Conservation (phyloP, 2,329 filamentous ascomycete species). For the Didymella lethalis region DNA sequence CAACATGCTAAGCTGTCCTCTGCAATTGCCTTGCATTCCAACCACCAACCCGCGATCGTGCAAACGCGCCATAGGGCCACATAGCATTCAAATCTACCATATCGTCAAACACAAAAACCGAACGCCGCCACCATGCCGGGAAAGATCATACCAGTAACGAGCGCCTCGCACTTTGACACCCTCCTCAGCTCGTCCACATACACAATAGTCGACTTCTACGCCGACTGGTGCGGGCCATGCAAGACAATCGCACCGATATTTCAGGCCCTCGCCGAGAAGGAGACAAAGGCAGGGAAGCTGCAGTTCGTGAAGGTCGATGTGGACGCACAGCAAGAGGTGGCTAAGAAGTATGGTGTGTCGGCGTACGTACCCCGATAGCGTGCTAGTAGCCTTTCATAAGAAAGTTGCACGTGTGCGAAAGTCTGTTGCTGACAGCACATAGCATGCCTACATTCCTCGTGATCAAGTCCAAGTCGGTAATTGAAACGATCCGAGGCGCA, state of each 20-base stretch:
- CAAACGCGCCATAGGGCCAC: not conserved
- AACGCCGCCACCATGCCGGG: constrained; percentile 35
- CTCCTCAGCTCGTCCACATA: constrained; percentile 47
- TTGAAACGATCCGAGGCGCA: constrained; percentile 58
- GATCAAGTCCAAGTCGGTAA: constrained; percentile 54
- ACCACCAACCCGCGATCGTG: not conserved
- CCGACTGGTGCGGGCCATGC: constrained; percentile 66
- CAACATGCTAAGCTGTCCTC: constrained; percentile 33
- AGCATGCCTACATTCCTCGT: constrained; percentile 61
- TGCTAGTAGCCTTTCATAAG: no score
- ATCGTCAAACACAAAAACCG: not conserved
- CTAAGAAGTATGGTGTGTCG: constrained; percentile 58
- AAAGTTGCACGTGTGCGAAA: no score
- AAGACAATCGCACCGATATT: constrained; percentile 62
- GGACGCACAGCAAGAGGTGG: constrained; percentile 60
- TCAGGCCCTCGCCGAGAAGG: constrained; percentile 60
- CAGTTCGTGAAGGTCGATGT: constrained; percentile 65
- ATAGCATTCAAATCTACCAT: not conserved
- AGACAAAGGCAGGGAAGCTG: constrained; percentile 56
- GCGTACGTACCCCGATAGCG: constrained; percentile 48
- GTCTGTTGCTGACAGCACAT: constrained; percentile 10
- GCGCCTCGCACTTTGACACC: constrained; percentile 46
- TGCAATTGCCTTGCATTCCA: constrained; percentile 14
- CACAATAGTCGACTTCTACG: constrained; percentile 62
- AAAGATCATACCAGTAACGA: constrained; percentile 45